Base-by-base conservation (phyloP, 2,329 filamentous ascomycete species). In the Fragosphaeria purpurea region DNA sequence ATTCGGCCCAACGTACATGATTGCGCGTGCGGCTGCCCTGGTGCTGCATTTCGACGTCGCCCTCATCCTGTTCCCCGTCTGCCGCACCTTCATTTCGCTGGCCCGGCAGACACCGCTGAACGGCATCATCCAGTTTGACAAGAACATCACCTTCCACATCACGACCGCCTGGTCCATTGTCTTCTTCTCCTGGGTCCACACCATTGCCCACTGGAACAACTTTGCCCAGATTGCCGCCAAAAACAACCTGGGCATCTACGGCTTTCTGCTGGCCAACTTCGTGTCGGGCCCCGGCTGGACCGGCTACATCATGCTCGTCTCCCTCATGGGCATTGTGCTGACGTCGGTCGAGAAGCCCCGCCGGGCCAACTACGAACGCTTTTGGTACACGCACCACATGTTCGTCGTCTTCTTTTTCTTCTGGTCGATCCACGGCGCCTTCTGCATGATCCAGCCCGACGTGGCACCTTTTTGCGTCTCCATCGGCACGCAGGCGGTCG, bases 331-430 rank as follows among this genome's bases (percentile, higher is more conserved):
- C 47, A 93, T 94, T 76, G 83, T 85, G 4, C 61, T 82, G 32
- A 93, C 87, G 0, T 88, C 86, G 7, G 72, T 86, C 11, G 86
- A 91, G 69, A 87, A 86, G 71, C 80, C 82, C 8, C 78, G 86
- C 47, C 80, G 86, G 49, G 83, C 84, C 54, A 90, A 93, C 70
- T 91, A 88, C 65, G 87, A 91, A 66, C 84, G 86, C 32, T 94
- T 93, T 74, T 94, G 88, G 87, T 90, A 89, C 66, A 88, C 85
- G 2, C 87, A 94, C 68, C 88, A 93, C 70, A 78, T 93, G 65
- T 93, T 93, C 65, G 80, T 91, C 67, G 62, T 91, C 56, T 93
- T 93, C 76, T 93, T 93, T 72, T 74, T 91, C 59, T 90, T 93
- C 74, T 93, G 87, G 86, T 83, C 86, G n/a, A 78, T 91, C 60